A percentile compares a stretch with the other conserved stretches of the same genome.
Evolutionary conservation across 2,329 filamentous ascomycete genomes (phyloP).

Genomic region (Cryphonectria radicalis): DNA sequence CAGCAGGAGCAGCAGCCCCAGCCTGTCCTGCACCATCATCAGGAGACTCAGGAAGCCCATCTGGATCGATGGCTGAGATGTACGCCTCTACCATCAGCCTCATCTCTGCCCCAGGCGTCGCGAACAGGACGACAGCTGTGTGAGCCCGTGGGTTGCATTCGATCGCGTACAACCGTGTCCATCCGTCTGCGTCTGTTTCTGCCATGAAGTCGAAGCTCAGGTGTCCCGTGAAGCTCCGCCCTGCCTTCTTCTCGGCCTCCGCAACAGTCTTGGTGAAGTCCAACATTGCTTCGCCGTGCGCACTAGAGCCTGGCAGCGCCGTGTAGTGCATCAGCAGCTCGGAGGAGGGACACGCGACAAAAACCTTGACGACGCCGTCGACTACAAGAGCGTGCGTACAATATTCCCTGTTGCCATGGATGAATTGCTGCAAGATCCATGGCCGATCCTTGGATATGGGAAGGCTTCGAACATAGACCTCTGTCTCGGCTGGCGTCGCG

Average conservation of each 20-base stretch:
- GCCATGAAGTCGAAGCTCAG: constrained; percentile 74
- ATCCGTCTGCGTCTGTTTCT: constrained; percentile 44
- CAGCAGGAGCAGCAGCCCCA: background rate
- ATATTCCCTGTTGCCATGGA: constrained; percentile 64
- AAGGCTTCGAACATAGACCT: constrained; percentile 57
- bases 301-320: constrained; percentile 57
- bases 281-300: constrained; percentile 63
- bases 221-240: constrained; percentile 64
- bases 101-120: constrained; percentile 43
- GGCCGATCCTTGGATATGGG: constrained; percentile 57
- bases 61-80: constrained; percentile 47
- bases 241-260: constrained; percentile 45
- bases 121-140: constrained; percentile 68
- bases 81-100: constrained; percentile 57
- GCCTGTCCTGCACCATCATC: background rate
- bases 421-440: constrained; percentile 73
- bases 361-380: constrained; percentile 65
- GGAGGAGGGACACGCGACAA: constrained; percentile 67
- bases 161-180: constrained; percentile 63
- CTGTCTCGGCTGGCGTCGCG: constrained; percentile 54
- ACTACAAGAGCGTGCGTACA: constrained; percentile 73
- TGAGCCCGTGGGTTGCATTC: constrained; percentile 74
- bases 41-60: background rate
- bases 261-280: constrained; percentile 66
- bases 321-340: constrained; percentile 70